phyloP scores from a whole-genome alignment of 2,329 filamentous ascomycete species.

The Aureobasidium sp. region DNA sequence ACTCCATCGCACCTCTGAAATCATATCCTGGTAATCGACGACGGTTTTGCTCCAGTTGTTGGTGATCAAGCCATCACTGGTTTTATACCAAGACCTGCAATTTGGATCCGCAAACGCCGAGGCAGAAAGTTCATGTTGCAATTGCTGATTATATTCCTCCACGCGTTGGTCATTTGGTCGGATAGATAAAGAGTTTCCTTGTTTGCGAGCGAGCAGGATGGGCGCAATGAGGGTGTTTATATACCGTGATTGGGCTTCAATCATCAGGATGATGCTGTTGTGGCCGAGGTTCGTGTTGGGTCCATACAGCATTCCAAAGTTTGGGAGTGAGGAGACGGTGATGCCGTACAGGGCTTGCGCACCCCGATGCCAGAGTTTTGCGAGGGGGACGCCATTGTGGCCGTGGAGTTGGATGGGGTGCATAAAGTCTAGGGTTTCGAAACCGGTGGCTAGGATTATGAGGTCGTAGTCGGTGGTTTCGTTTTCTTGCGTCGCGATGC shows the following conservation, averaged over 20 bases:
- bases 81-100: slow-evolving; percentile 49
- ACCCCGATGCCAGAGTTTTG: slow-evolving; percentile 49
- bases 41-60: slow-evolving; percentile 52
- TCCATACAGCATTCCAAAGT: slow-evolving; percentile 53
- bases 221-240: slow-evolving; percentile 45
- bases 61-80: slow-evolving; percentile 46
- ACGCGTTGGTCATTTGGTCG: slow-evolving; percentile 37
- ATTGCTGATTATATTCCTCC: slow-evolving; percentile 38
- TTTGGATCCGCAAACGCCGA: slow-evolving; percentile 48
- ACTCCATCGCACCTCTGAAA: slow-evolving; percentile 37
- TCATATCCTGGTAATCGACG: slow-evolving; percentile 47
- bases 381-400: slow-evolving; percentile 30
- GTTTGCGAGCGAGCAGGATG: slow-evolving; percentile 40
- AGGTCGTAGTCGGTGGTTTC: slow-evolving; percentile 42
- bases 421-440: slow-evolving; percentile 53
- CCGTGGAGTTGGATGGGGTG: slow-evolving; percentile 50
- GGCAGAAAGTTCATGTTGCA: slow-evolving; percentile 40
- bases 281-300: slow-evolving; percentile 52
- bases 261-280: slow-evolving; percentile 56
- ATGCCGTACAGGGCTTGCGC: slow-evolving; percentile 47
- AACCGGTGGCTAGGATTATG: slow-evolving; percentile 53
- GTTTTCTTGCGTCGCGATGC: slow-evolving; percentile 42
- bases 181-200: slow-evolving; percentile 35
- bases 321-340: slow-evolving; percentile 46
- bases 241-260: slow-evolving; percentile 52